These are phyloP conservation scores for Boletus pseudo-olivaceus DNA, from an alignment of 768 basidiomycete genomes.

Conservation along the genomic window DNA sequence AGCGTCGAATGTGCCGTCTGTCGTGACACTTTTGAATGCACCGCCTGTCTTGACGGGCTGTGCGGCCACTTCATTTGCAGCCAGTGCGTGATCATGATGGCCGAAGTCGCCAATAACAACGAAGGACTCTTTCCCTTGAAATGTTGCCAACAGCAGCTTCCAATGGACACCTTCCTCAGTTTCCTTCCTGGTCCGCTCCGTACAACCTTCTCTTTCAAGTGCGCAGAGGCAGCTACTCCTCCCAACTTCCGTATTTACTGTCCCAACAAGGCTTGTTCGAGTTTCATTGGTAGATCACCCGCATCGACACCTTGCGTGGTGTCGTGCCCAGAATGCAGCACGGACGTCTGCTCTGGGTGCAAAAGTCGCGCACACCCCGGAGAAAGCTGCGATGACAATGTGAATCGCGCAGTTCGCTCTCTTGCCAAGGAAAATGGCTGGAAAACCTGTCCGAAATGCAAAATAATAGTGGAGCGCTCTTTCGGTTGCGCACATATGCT, in stretches of 20 bases:
- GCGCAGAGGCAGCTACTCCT: slow-evolving; percentile 44
- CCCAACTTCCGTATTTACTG: slow-evolving; percentile 48
- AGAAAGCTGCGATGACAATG: slow-evolving; percentile 41
- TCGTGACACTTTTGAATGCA: slow-evolving; percentile 27
- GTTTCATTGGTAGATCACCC: slow-evolving; percentile 45
- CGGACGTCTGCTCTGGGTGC: slow-evolving; percentile 45
- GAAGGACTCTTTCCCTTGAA: slow-evolving; percentile 50
- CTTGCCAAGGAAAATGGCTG: slow-evolving; percentile 48
- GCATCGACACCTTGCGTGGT: slow-evolving; percentile 22
- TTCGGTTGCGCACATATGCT: slow-evolving; percentile 58
- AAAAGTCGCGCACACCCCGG: slow-evolving; percentile 42
- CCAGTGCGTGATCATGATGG: slow-evolving; percentile 42
- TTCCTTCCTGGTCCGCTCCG: slow-evolving; percentile 32
- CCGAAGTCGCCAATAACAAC: slow-evolving; percentile 40
- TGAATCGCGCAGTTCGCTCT: slow-evolving; percentile 38
- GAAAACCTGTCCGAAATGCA: slow-evolving; percentile 62
- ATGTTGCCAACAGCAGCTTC: slow-evolving; percentile 45
- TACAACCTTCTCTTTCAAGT: slow-evolving; percentile 39
- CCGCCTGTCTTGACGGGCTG: slow-evolving; percentile 31
- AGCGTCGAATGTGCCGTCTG: slow-evolving; percentile 41
- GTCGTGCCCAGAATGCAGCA: slow-evolving; percentile 40
- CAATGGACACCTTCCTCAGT: slow-evolving; percentile 25
- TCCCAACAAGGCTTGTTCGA: slow-evolving; percentile 43
- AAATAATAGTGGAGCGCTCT: slow-evolving; percentile 49
- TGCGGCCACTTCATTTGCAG: slow-evolving; percentile 49